Base-by-base conservation (phyloP, 176 grass and related monocot species). In the Bothriochloa decipiens region DNA sequence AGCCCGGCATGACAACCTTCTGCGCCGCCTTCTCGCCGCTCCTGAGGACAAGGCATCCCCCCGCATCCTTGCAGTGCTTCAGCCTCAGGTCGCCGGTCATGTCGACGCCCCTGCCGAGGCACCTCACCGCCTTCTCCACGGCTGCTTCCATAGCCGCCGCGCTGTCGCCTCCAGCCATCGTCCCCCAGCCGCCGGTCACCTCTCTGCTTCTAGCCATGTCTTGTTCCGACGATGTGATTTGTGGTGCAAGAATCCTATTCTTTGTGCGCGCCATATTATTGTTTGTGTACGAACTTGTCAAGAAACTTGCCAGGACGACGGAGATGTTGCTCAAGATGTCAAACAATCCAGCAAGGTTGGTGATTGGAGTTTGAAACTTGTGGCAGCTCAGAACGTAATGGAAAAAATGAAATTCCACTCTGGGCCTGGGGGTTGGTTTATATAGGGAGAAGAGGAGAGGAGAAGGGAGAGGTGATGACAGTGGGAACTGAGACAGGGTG, bases 51-150 rank as follows among this genome's bases (percentile, higher is more conserved):
- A 98, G 66, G 42, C 89, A 70, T 1, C 86, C 91, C 4, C 83
- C 91, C 5, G 27, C 81, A 5, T 68, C 76, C 76, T 95, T 92
- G 89, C 93, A 94, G 84, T 95, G 87, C 86, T 93, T 95, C 68
- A 90, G 81, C 81, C 87, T 82, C 39, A 94, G 87, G 82, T 98
- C 93, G 41, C 77, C 77, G 0, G 93, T 39, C 65, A 98, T 92
- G 72, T 98, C 96, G 71, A 98, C 73, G 8, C 96, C 96, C 80
- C 18, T 86, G 41, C 96, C 96, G 36, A 98, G 83, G 83, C 83
- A 93, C 61, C 74, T 73, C 86, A 85, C 55, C 29, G 93, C 93
- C 13, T 69, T 87, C 81, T 87, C 87, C 72, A 94, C 82, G 7
- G 67, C 66, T 6, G 67, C 66, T 32, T 32, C 29, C 8, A 43